Evolutionary conservation across 176 grass and related monocot species (phyloP).

Genomic region (Urochloa ruziziensis): DNA sequence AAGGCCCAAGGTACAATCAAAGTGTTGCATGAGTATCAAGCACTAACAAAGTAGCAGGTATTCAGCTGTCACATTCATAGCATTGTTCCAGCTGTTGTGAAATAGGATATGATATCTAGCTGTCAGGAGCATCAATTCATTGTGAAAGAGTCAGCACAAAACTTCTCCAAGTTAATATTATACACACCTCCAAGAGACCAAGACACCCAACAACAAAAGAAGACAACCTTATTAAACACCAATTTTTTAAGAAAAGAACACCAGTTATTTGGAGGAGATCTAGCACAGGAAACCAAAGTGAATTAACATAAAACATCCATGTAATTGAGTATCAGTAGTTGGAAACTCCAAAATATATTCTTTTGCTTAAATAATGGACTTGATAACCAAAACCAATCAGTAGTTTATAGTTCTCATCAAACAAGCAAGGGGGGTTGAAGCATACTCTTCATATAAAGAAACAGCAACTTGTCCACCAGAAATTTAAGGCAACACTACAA

Average conservation of each 20-base stretch:
- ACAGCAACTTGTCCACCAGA: not conserved
- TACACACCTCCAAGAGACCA: not conserved
- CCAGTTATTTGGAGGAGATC: not conserved
- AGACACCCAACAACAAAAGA: not conserved
- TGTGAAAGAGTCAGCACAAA: not conserved
- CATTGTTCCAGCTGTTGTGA: not conserved
- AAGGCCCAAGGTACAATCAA: not conserved
- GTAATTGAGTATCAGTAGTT: not conserved
- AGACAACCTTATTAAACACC: not conserved
- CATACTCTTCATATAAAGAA: not conserved
- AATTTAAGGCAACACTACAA: not conserved
- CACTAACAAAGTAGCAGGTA: conserved; percentile 11
- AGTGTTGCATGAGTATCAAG: conserved; percentile 7
- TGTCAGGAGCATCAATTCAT: conserved; percentile 15
- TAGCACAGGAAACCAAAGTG: conserved; percentile 19
- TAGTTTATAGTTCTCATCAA: not conserved
- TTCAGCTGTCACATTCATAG: conserved; percentile 15
- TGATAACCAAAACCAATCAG: not conserved
- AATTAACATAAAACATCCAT: not conserved
- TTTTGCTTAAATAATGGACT: not conserved
- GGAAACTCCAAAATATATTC: not conserved
- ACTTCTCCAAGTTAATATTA: not conserved
- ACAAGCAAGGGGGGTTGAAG: not conserved
- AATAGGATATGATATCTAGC: conserved; percentile 2
- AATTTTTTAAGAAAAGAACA: conserved; percentile 5